Percentiles rank a stretch among this genome's conserved stretches.
These are phyloP conservation scores for Ceratobasidium sp. DNA, from an alignment of 1,284 basidiomycete species.

Conservation along the genomic window DNA sequence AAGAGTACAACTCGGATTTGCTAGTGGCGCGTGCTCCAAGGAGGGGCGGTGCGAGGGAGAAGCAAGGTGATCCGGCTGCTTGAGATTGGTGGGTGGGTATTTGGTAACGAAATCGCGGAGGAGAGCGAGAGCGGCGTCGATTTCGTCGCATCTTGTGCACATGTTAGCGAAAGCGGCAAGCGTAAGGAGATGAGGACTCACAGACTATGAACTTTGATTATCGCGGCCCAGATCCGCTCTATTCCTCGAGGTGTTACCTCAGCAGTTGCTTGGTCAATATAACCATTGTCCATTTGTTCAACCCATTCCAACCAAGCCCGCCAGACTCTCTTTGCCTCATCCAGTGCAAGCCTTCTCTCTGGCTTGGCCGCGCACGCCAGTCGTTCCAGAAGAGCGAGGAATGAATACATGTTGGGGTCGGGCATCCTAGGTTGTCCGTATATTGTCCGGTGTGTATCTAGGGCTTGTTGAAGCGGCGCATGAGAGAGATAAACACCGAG, in stretches of 20 bases:
- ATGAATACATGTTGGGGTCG: slow-evolving; percentile 65
- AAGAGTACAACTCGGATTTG: slow-evolving; percentile 16
- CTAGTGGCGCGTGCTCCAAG: slow-evolving; percentile 38
- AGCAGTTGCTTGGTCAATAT: slow-evolving; percentile 49
- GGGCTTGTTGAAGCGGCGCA: slow-evolving; percentile 61
- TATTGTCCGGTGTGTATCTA: slow-evolving; percentile 62
- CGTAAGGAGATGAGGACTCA: slow-evolving; percentile 56
- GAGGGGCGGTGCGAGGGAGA: slow-evolving; percentile 38
- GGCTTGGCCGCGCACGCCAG: slow-evolving; percentile 57
- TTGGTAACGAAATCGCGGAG: slow-evolving; percentile 66
- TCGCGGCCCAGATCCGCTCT: slow-evolving; percentile 72
- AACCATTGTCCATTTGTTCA: slow-evolving; percentile 56
- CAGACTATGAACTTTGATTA: slow-evolving; percentile 70
- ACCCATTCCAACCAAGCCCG: slow-evolving; percentile 71
- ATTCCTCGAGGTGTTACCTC: slow-evolving; percentile 59
- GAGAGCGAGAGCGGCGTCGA: slow-evolving; percentile 64
- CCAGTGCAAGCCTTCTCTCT: slow-evolving; percentile 55
- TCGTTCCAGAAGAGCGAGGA: slow-evolving; percentile 74
- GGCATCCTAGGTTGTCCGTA: slow-evolving; percentile 62
- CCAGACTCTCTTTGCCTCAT: slow-evolving; percentile 62
- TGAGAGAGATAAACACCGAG: slow-evolving; percentile 72
- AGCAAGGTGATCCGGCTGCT: slow-evolving; percentile 27
- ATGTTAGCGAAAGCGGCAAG: not conserved
- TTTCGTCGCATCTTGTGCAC: slow-evolving; percentile 60
- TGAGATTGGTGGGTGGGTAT: slow-evolving; percentile 63